Base-by-base conservation (phyloP, 768 basidiomycete genomes). In the Obba rivulosa region DNA sequence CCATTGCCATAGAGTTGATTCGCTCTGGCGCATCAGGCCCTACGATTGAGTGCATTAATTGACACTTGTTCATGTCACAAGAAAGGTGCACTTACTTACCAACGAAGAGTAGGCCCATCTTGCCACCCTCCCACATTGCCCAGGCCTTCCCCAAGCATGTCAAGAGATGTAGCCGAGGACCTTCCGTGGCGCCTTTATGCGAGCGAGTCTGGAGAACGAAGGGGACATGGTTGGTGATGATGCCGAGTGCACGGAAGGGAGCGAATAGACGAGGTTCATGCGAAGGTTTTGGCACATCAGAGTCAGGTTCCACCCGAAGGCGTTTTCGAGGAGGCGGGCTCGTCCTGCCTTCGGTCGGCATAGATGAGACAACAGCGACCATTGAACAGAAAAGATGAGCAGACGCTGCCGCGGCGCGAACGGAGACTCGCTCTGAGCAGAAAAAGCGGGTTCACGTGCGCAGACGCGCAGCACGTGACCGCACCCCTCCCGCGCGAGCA, bases 81-180 rank as follows among this genome's bases (percentile, higher is more conserved):
- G 22, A 41, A 41, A 21, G 36, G 25, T 23, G 36, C 37, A 40
- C 31, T 39, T 28, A 78, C 91, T 70, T 67, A 91, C 95, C 92
- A 51, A 94, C 92, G 63, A 99, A 98, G 34, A 97, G 74, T 48
- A 98, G 68, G 25, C 75, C 76, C 90, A 98, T 93, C 68, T 86
- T 92, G 22, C 83, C 88, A 18, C 92, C 94, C 57, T 96, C 92
- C 95, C 95, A 98, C 60, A 96, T 71, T 16, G 92, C 89, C 94
- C 94, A 98, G 55, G 88, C 80, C 49, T 73, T 80, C 5, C 95
- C 94, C 8, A 97, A 68, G 59, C 89, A 93, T 10, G 92, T 94
- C 28, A 96, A 67, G 37, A 98, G 70, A 53, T 92, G 86, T 49
- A 94, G 74, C 41, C 80, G 78, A 1, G 94, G 92, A 2, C 87